Conservation (phyloP, 129 eudicot species). For the Centaurea solstitialis region DNA sequence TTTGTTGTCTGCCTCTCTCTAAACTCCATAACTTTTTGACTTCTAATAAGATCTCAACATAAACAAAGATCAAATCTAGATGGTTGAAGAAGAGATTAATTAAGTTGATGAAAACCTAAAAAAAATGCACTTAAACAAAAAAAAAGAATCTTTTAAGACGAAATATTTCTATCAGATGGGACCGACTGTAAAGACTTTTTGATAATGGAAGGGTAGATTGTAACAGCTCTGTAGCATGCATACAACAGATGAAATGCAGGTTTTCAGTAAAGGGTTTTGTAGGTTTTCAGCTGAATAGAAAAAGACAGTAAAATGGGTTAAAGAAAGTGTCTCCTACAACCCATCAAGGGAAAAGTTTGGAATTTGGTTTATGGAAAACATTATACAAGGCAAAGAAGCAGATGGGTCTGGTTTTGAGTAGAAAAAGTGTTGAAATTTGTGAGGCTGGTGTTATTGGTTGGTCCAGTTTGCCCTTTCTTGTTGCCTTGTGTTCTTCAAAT, state of each 20-base stretch:
- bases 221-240: conserved; percentile 28
- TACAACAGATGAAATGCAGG: conserved; percentile 25
- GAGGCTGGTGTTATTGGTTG: conserved; percentile 24
- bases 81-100: background rate
- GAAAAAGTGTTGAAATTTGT: conserved; percentile 21
- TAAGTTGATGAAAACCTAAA: conserved; percentile 19
- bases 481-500: conserved; percentile 3
- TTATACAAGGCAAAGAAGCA: conserved; percentile 16
- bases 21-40: conserved; percentile 35
- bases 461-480: conserved; percentile 20
- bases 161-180: conserved; percentile 26
- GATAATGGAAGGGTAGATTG: conserved; percentile 23
- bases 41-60: conserved; percentile 10
- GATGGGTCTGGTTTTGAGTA: conserved; percentile 26
- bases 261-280: conserved; percentile 23
- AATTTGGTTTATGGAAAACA: conserved; percentile 14
- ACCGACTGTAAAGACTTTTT: conserved; percentile 25
- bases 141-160: conserved; percentile 26
- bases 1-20: conserved; percentile 32
- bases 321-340: conserved; percentile 33
- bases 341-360: conserved; percentile 22
- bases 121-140: conserved; percentile 19
- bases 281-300: conserved; percentile 4
- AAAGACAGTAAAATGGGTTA: conserved; percentile 6
- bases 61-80: background rate